A percentile compares a stretch with the other conserved stretches of the same genome.
These are phyloP conservation scores for Hericium coralloides DNA, from an alignment of 768 basidiomycete genomes.

Conservation along the genomic window DNA sequence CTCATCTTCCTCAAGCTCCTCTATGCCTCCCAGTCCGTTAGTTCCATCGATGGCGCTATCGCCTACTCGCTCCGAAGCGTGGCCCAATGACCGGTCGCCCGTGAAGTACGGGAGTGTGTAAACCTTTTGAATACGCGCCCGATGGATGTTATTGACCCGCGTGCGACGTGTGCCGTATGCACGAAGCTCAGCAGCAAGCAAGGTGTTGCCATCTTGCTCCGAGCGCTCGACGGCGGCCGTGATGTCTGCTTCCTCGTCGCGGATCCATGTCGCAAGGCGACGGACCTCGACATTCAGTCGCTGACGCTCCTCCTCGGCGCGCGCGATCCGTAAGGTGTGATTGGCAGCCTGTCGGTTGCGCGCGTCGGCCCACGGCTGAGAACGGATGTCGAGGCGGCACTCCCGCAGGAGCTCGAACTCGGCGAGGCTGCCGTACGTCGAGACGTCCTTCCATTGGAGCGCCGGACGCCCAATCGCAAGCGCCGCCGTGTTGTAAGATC, in stretches of 20 bases:
- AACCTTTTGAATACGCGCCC: background rate
- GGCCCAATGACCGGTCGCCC: background rate
- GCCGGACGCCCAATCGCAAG: background rate
- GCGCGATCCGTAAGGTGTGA: background rate
- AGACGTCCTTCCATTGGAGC: background rate
- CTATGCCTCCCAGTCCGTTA: background rate
- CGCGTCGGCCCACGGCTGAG: background rate
- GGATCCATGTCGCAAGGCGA: too few species aligned
- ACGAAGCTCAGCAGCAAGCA: too few species aligned
- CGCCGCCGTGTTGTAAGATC: background rate
- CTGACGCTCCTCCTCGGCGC: too few species aligned
- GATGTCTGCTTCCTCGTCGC: too few species aligned
- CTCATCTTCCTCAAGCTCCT: background rate
- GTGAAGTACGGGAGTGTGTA: background rate
- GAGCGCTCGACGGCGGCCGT: too few species aligned
- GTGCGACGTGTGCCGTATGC: too few species aligned
- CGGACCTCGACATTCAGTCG: too few species aligned
- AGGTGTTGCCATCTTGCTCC: too few species aligned
- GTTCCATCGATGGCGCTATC: background rate
- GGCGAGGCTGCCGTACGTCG: background rate
- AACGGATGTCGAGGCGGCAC: background rate
- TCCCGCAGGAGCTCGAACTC: background rate
- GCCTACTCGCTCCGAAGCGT: background rate
- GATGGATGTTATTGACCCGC: too few species aligned
- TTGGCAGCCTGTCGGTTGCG: background rate